Base-by-base conservation (phyloP, 306 rosid species). In the Cucurbita maxima region DNA sequence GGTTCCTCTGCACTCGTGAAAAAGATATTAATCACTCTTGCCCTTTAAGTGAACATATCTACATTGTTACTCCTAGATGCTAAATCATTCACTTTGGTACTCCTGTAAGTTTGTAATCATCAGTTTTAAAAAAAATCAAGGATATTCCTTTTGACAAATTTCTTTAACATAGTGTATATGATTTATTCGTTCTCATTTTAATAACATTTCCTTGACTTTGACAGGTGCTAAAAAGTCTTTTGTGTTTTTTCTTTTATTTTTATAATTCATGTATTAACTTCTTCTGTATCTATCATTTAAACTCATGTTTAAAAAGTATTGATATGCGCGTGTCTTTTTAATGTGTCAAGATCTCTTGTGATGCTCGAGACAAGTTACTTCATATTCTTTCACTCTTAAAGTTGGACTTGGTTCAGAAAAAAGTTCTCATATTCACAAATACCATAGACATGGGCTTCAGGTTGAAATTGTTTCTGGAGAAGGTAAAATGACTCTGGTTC, bases 341-440 rank as follows among this genome's bases (percentile, higher is more conserved):
- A 4, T 44, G 41, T 30, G 61, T 6, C 76, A 82, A 94, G 99
- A 91, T 94, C 66, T 85, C 86, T 45, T 91, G 97, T 76, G 51
- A 82, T 76, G 80, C 69, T 36, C 81, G 79, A 55, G 97, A 94
- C 82, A 94, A 94, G 83, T 82, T 91, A 78, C 96, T 89, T 47
- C 80, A 89, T 81, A 77, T 80, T 78, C 92, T 91, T 82, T 81
- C 96, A 74, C 85, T 94, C 81, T 79, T 94, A 86, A 94, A 91
- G 89, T 81, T 91, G 86, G 97, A 80, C 83, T 68, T 94, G 84
- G 92, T 94, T 75, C 99, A 91, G 80, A 94, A 89, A 82, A 94
- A 86, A 79, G 91, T 89, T 85, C 79, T 94, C 57, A 84, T 94
- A 81, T 94, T 94, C 82, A 88, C 96, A 25, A 94, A 89, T 76